phyloP scores from a whole-genome alignment of 768 basidiomycete species.

The Leucogyrophana mollusca region DNA sequence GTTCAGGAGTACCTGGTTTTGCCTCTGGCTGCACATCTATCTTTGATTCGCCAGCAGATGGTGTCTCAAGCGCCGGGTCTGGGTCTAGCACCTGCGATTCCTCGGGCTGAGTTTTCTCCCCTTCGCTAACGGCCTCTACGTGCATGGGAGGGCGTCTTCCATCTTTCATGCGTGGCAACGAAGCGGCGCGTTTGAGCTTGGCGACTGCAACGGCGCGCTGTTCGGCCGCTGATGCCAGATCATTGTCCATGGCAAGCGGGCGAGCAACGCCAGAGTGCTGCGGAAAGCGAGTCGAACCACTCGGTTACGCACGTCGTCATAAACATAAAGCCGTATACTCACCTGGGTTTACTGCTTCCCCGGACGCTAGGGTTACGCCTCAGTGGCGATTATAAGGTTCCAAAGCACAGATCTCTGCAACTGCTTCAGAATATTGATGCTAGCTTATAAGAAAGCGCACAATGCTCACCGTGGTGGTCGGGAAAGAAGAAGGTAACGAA shows the following conservation, averaged over 20 bases:
- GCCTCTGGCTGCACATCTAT: slow-evolving; percentile 27
- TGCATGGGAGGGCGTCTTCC: slow-evolving; percentile 88
- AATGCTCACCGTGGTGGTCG: slow-evolving; percentile 5
- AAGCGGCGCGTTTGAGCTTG: slow-evolving; percentile 89
- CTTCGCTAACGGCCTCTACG: slow-evolving; percentile 78
- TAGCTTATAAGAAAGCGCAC: neutral
- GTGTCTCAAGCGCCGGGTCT: slow-evolving; percentile 8
- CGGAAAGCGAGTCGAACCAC: neutral
- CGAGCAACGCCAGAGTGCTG: slow-evolving; percentile 10
- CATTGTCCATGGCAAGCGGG: slow-evolving; percentile 27
- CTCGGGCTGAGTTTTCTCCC: slow-evolving; percentile 55
- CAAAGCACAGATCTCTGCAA: neutral
- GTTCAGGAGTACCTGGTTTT: slow-evolving; percentile 37
- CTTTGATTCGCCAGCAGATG: slow-evolving; percentile 20
- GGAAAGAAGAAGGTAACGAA: slow-evolving; percentile 3
- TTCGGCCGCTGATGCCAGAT: slow-evolving; percentile 54
- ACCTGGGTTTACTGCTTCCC: slow-evolving; percentile 12
- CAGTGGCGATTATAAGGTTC: slow-evolving; percentile 1
- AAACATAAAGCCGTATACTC: neutral
- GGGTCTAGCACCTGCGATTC: slow-evolving; percentile 34
- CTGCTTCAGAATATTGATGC: neutral
- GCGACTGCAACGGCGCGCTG: slow-evolving; percentile 87
- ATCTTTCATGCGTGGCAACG: slow-evolving; percentile 88
- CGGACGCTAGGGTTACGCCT: slow-evolving; percentile 8
- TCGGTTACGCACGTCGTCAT: neutral